phyloP scores from a whole-genome alignment of 805 yeast genomes.

The Blastobotrys mokoenaii region DNA sequence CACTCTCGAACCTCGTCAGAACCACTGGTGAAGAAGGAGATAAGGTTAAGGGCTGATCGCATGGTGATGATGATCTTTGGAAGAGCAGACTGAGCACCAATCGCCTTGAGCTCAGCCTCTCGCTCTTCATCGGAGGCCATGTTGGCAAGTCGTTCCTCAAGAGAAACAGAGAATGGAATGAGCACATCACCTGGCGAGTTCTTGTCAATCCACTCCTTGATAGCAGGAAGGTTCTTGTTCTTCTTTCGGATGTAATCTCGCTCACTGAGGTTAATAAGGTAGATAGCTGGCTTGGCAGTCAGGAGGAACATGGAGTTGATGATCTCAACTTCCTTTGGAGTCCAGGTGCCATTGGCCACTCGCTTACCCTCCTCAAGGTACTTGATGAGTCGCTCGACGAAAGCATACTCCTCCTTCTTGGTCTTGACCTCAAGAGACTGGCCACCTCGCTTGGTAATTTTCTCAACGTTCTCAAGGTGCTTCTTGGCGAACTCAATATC shows the following conservation, averaged over 20 bases:
- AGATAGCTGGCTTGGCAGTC: conserved; percentile 93
- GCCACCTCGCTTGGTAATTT: conserved; percentile 79
- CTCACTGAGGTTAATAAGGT: conserved; percentile 84
- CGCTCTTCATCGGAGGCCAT: conserved; percentile 81
- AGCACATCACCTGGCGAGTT: conserved; percentile 84
- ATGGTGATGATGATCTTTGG: conserved; percentile 80
- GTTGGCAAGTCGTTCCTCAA: conserved; percentile 85
- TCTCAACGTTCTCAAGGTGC: conserved; percentile 68
- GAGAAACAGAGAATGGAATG: conserved; percentile 85
- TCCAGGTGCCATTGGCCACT: conserved; percentile 82
- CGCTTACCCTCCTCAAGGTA: conserved; percentile 78
- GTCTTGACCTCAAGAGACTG: conserved; percentile 83
- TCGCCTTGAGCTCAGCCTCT: conserved; percentile 61
- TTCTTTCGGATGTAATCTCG: conserved; percentile 78
- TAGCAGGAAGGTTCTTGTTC: conserved; percentile 75
- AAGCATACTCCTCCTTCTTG: conserved; percentile 75
- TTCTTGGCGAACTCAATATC: conserved; percentile 92
- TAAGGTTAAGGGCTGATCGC: conserved; percentile 80
- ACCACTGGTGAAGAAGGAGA: conserved; percentile 94
- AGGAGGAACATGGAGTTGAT: conserved; percentile 80
- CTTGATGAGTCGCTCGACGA: conserved; percentile 65
- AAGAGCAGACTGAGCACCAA: conserved; percentile 71
- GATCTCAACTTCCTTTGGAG: conserved; percentile 80
- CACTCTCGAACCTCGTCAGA: conserved; percentile 96
- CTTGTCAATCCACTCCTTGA: conserved; percentile 85